phyloP scores from a whole-genome alignment of 1,284 basidiomycete genomes.

The Marasmius tenuissimus region DNA sequence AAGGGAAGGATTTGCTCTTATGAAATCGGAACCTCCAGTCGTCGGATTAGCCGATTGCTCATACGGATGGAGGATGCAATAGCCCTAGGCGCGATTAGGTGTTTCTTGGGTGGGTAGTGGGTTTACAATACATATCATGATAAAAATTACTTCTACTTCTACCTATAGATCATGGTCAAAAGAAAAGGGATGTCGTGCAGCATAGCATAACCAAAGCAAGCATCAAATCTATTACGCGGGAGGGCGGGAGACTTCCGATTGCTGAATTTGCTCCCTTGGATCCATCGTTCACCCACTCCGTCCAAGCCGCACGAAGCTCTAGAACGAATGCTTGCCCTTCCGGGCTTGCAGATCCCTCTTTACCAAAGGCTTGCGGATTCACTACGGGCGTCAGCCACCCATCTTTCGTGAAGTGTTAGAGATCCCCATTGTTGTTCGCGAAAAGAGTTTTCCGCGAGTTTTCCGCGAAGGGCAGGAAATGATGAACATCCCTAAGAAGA shows the following conservation, averaged over 20 bases:
- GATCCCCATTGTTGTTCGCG: constrained; percentile 17
- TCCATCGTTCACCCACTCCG: constrained; percentile 63
- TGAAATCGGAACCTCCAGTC: neutral
- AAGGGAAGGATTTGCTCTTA: neutral
- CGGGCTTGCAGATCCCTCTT: constrained; percentile 49
- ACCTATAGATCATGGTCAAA: neutral
- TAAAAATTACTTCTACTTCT: no score
- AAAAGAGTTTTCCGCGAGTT: constrained; percentile 51
- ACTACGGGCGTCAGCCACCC: constrained; percentile 74
- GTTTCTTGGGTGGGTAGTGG: no score
- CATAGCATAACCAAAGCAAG: neutral
- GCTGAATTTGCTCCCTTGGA: constrained; percentile 43
- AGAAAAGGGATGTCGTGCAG: neutral
- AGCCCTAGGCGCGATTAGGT: no score
- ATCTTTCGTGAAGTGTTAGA: constrained; percentile 48
- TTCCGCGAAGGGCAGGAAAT: constrained; percentile 59
- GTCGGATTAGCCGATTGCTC: neutral
- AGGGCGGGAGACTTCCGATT: neutral
- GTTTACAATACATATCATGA: no score
- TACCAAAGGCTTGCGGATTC: constrained; percentile 57
- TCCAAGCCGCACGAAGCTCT: constrained; percentile 68
- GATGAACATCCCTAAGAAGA: constrained; percentile 48
- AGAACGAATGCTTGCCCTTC: constrained; percentile 74
- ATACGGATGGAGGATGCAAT: no score
- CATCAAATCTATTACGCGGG: no score